Percentiles rank a stretch among this genome's conserved stretches.
These are phyloP conservation scores for Fusarium sp. DNA, from an alignment of 2,329 filamentous ascomycete genomes.

Conservation along the genomic window DNA sequence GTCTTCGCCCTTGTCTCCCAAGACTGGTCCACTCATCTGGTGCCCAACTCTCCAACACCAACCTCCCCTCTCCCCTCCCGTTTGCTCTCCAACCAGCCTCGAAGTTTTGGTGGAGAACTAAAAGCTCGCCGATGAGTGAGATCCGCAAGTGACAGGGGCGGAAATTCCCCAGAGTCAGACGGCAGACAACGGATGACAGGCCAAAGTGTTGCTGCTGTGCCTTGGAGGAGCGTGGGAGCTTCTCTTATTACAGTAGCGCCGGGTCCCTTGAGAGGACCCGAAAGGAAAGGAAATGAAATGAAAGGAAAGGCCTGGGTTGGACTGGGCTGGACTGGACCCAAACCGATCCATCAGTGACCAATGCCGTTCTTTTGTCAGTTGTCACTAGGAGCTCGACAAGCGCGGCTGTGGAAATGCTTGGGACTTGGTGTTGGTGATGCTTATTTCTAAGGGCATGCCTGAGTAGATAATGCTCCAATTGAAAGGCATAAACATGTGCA, in stretches of 20 bases:
- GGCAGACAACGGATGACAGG: conserved; percentile 7
- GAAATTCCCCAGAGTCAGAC: conserved; percentile 23
- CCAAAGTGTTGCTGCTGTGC: conserved; percentile 6
- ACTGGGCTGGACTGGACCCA: conserved; percentile 7
- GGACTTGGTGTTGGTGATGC: neutral
- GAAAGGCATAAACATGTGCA: neutral
- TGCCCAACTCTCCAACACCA: conserved; percentile 30
- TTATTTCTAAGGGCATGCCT: neutral
- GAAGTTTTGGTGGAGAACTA: conserved; percentile 36
- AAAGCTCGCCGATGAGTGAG: conserved; percentile 22
- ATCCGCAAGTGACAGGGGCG: conserved; percentile 34
- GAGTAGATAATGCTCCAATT: neutral
- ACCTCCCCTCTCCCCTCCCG: conserved; percentile 14
- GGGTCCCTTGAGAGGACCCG: conserved; percentile 23
- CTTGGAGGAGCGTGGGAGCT: conserved; percentile 15
- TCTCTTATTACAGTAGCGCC: conserved; percentile 15
- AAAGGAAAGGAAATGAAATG: conserved; percentile 24
- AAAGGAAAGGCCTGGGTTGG: conserved; percentile 20
- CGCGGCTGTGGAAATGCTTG: conserved; percentile 40
- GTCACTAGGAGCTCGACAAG: conserved; percentile 38
- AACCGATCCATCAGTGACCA: conserved; percentile 38
- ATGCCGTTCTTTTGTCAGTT: conserved; percentile 33
- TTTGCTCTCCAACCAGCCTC: conserved; percentile 32
- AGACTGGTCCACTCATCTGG: conserved; percentile 13
- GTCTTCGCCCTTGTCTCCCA: conserved; percentile 3